Base-by-base conservation (phyloP, 225 moss, liverwort and hornwort genomes). In the Physcomitrium patens region DNA sequence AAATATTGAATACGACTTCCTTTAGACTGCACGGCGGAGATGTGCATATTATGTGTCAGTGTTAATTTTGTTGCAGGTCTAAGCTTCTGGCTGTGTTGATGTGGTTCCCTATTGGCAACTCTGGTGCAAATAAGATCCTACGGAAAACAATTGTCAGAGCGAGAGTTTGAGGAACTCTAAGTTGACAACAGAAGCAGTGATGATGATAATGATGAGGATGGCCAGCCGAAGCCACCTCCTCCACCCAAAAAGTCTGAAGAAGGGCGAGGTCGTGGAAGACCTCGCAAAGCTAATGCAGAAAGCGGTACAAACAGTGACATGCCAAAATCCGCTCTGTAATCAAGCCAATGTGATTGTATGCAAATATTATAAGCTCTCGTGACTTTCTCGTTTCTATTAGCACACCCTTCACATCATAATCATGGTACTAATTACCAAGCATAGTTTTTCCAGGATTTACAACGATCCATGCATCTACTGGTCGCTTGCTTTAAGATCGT, bases 151-250 rank as follows among this genome's bases (percentile, higher is more conserved):
- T 95, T 90, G 73, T 93, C 97, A 27, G 97, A 99, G 76, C 82
- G 89, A 72, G 97, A 99, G 63, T 99, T 99, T 72, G 97, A 99
- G 73, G 87, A 84, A 72, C 83, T 99, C 7, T 99, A 86, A 78
- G 85, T 87, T 59, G 95, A 90, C 12, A 83, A 86, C n/a, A 71
- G 49, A 53, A 76, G 77, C 23, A 77, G 78, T 80, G 77, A 91
- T 77, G 82, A 73, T 26, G 57, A 24, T 24, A 1, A 60, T 55
- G 75, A 67, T 55, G 62, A 37, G 27, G 65, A 80, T 45, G 41
- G 22, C 18, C 70, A 63, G 60, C 63, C 46, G 8, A 75, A 80
- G 78, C 48, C 71, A 12, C 70, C 82, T 62, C 85, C 58, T 27
- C 80, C 77, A 24, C 68, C 75, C 41, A 86, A 77, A 60, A 86